These are phyloP conservation scores for Fraxinus excelsior DNA, from an alignment of 257 asterid genomes.

Conservation along the genomic window DNA sequence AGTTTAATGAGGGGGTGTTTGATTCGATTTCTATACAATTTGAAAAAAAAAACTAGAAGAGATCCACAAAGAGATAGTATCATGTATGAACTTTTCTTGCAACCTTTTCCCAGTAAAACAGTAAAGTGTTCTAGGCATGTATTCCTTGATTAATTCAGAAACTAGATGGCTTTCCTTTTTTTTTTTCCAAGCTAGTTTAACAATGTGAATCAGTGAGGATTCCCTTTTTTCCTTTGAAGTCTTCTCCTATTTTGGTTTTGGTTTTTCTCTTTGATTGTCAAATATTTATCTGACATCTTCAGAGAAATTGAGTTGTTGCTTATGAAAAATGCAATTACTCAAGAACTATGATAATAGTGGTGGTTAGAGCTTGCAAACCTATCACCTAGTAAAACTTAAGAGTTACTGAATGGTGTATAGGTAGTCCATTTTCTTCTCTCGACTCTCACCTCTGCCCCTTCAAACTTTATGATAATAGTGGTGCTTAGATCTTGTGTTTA, in stretches of 20 bases:
- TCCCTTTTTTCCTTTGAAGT: not conserved
- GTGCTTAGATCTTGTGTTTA: no score
- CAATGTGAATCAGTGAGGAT: not conserved
- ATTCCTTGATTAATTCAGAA: not conserved
- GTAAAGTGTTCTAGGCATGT: not conserved
- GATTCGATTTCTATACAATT: not conserved
- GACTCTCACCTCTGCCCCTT: not conserved
- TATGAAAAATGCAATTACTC: not conserved
- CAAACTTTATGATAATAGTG: not conserved
- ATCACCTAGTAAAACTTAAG: constrained; percentile 11
- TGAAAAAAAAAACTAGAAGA: not conserved
- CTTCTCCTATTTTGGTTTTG: not conserved
- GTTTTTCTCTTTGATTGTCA: not conserved
- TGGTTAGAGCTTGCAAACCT: constrained; percentile 16
- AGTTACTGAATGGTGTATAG: not conserved
- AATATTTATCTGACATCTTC: not conserved
- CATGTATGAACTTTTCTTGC: not conserved
- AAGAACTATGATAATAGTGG: constrained; percentile 13
- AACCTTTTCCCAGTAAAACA: no score
- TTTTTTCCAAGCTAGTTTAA: not conserved
- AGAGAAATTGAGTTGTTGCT: not conserved
- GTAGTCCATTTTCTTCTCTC: not conserved
- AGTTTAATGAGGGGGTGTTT: constrained; percentile 12
- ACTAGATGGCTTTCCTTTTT: not conserved
- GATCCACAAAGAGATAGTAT: not conserved